phyloP scores from a whole-genome alignment of 169 alveolate genomes.

The Toxoplasma gondii region DNA sequence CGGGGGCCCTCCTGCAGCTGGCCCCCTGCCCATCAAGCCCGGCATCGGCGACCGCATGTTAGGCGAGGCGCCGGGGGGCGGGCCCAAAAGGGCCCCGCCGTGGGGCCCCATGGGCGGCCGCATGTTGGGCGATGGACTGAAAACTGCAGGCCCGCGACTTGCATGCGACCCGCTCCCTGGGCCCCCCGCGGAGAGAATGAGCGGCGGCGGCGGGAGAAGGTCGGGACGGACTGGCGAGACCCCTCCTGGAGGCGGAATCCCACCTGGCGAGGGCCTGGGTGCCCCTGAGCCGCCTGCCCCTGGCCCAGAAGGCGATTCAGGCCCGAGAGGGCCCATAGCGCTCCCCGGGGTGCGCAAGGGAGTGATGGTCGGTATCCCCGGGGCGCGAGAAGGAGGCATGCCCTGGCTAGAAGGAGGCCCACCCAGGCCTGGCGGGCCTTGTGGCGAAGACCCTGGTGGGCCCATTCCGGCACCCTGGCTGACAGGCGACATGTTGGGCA shows the following conservation, averaged over 20 bases:
- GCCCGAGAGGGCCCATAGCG: constrained; percentile 18
- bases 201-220: constrained; percentile 13
- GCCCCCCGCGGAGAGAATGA: constrained; percentile 16
- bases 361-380: not conserved
- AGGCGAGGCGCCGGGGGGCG: not conserved
- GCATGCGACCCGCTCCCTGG: constrained; percentile 51
- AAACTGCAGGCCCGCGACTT: not conserved
- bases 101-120: not conserved
- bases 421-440: not conserved
- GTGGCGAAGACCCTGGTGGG: not conserved
- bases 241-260: not conserved
- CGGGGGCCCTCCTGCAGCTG: not conserved
- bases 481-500: constrained; percentile 38
- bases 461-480: not conserved
- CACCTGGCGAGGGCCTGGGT: constrained; percentile 6
- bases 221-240: not conserved
- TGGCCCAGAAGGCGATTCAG: not conserved
- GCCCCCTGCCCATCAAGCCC: not conserved
- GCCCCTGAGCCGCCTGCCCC: constrained; percentile 8
- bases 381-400: constrained; percentile 34
- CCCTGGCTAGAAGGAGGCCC: constrained; percentile 37
- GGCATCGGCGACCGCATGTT: not conserved
- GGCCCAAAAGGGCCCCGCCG: not conserved
- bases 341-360: constrained; percentile 44
- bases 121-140: not conserved